phyloP scores from a whole-genome alignment of 805 yeast species.

The Starmerella stellata region DNA sequence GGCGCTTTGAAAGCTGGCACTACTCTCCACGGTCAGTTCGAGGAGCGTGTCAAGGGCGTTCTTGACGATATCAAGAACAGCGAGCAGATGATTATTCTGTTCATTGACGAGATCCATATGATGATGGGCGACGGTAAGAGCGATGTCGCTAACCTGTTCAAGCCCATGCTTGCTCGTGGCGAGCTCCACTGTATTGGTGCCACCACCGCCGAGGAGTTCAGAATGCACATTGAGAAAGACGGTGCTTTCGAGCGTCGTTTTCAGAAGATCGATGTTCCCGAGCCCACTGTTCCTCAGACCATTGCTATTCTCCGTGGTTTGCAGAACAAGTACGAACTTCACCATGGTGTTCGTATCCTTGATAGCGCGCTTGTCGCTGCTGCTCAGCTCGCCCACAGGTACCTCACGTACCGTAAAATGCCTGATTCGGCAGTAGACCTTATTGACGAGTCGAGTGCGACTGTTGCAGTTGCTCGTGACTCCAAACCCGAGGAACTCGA shows the following conservation, averaged over 20 bases:
- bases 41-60: constrained; percentile 94
- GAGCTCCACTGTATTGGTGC: constrained; percentile 95
- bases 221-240: constrained; percentile 82
- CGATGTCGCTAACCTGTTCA: constrained; percentile 89
- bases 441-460: constrained; percentile 89
- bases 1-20: constrained; percentile 99
- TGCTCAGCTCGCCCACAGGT: constrained; percentile 84
- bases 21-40: constrained; percentile 95
- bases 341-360: constrained; percentile 90
- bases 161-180: constrained; percentile 96
- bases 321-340: constrained; percentile 87
- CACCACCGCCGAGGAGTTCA: constrained; percentile 85
- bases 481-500: constrained; percentile 95
- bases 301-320: constrained; percentile 92
- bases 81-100: constrained; percentile 66
- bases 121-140: constrained; percentile 97
- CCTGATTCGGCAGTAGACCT: constrained; percentile 96
- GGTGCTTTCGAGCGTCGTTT: constrained; percentile 98
- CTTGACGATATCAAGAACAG: constrained; percentile 83
- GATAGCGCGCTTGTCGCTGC: constrained; percentile 90
- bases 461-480: constrained; percentile 95
- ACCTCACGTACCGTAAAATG: constrained; percentile 80
- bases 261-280: constrained; percentile 91
- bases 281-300: constrained; percentile 81
- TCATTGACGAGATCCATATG: constrained; percentile 97